phyloP scores from a whole-genome alignment of 352 stramenopile genomes.

The Halophytophthora polymorphica region DNA sequence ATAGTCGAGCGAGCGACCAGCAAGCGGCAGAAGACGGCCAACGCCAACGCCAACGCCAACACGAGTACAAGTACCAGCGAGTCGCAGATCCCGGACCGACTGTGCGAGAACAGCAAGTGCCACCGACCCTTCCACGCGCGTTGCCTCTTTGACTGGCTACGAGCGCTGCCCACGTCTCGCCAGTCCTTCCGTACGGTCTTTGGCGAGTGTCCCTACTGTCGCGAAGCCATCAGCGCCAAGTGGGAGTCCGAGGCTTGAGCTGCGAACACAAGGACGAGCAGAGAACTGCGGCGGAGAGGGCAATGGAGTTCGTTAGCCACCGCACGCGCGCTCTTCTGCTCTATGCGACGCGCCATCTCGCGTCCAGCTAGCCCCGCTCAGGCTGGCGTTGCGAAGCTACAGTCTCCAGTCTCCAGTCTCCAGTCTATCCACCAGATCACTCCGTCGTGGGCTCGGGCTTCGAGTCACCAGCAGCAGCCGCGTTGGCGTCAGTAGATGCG shows the following conservation, averaged over 20 bases:
- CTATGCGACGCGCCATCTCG: no score
- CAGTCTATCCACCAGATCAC: slow-evolving; percentile 10
- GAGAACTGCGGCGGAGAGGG: no score
- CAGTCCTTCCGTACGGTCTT: slow-evolving; percentile 90
- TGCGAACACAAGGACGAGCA: no score
- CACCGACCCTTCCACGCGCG: slow-evolving; percentile 84
- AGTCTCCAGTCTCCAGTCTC: no score
- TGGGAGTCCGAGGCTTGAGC: slow-evolving; percentile 33
- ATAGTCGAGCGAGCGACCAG: background rate
- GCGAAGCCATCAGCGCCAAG: slow-evolving; percentile 83
- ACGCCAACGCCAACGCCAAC: background rate
- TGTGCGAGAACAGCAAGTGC: slow-evolving; percentile 86
- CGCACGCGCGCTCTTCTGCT: no score
- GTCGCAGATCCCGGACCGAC: slow-evolving; percentile 63
- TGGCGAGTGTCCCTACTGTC: slow-evolving; percentile 88
- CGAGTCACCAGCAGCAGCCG: slow-evolving; percentile 12
- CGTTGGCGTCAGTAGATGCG: slow-evolving; percentile 7
- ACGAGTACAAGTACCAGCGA: slow-evolving; percentile 4
- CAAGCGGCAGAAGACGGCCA: background rate
- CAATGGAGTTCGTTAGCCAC: slow-evolving; percentile 7
- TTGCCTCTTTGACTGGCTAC: slow-evolving; percentile 89
- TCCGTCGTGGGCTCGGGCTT: slow-evolving; percentile 17
- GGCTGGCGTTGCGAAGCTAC: no score
- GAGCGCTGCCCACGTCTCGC: slow-evolving; percentile 80
- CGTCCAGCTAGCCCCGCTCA: no score